These are phyloP conservation scores for Kwoniella heveanensis DNA, from an alignment of 768 basidiomycete species.

Conservation along the genomic window DNA sequence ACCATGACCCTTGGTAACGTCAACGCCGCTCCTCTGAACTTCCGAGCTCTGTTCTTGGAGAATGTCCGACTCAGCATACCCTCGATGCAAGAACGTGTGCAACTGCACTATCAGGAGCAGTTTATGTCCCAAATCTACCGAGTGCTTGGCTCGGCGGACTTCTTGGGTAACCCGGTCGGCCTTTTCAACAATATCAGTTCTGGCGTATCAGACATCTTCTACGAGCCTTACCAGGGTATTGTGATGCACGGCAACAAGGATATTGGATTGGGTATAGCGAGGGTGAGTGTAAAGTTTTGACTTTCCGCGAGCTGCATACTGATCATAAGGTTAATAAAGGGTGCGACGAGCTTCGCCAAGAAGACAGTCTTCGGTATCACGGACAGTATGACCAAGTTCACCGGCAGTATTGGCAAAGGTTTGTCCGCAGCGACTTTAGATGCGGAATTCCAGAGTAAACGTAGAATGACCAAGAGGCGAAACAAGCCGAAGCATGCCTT, in stretches of 20 bases:
- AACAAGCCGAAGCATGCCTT: constrained; percentile 97
- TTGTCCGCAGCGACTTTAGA: constrained; percentile 96
- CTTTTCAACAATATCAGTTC: constrained; percentile 98
- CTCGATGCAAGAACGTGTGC: constrained; percentile 78
- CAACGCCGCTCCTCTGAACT: constrained; percentile 89
- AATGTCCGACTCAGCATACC: constrained; percentile 87
- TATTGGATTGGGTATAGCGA: constrained; percentile 88
- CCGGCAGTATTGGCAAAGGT: constrained; percentile 95
- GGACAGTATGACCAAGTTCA: constrained; percentile 97
- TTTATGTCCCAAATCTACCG: constrained; percentile 91
- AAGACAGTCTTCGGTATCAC: constrained; percentile 96
- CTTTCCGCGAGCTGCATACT: constrained; percentile 8
- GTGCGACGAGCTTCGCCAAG: constrained; percentile 96
- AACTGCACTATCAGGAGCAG: constrained; percentile 91
- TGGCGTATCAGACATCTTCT: constrained; percentile 96
- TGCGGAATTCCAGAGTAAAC: constrained; percentile 86
- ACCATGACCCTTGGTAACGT: constrained; percentile 97
- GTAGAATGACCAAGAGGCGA: constrained; percentile 82
- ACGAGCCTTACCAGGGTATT: constrained; percentile 95
- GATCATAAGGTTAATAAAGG: constrained; percentile 60
- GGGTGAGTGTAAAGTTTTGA: constrained; percentile 66
- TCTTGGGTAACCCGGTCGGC: constrained; percentile 76
- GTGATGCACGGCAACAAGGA: constrained; percentile 96
- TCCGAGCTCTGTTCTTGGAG: constrained; percentile 91
- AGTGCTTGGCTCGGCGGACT: constrained; percentile 96